Evolutionary conservation across 495 filamentous ascomycete species (phyloP), one percentile per base, ranked within the genome.

Genomic region (Neurospora sp.): DNA sequence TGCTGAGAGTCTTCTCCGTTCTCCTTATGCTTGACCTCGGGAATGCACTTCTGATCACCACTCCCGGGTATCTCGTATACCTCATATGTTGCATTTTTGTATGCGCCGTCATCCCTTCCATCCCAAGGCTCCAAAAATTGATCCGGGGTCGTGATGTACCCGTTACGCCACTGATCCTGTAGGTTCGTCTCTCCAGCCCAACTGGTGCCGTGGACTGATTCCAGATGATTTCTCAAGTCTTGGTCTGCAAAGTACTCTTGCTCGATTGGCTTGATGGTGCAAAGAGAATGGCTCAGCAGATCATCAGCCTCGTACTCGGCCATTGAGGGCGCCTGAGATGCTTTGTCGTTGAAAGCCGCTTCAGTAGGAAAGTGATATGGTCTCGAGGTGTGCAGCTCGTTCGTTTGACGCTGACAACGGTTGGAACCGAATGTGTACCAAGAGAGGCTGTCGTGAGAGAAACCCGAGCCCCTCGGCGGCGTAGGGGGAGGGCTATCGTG

Each of bases 51-150:
- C 22, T 73, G 75, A 3, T 82, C 82, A 20, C 53, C 53, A 4
- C 53, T 31, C 6, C 53, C 53, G 14, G 53, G 12, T 65, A 89
- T 79, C 72, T 88, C 86, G 70, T 85, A 87, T 8, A 89, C 80
- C 65, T 83, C 83, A 69, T 84, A 87, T 65, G 84, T 85, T 8
- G 81, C 81, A 70, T 81, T 79, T 59, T 83, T 81, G 69, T 78
- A 83, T 20, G 75, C 79, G 9, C 81, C 79, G 2, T 74, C 78
- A 4, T 78, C 73, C n/a, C 31, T 71, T 4, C 73, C 61, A 10
- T 45, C 22, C 70, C 74, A 35, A 73, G 76, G 31, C 70, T 78
- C 53, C 53, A 65, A 37, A 35, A 16, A 35, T 27, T 16, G 53
- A 16, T 37, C 27, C 12, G 27, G 27, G 7, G 22, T 12, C 14